Evolutionary conservation across 768 basidiomycete genomes (phyloP).

Genomic region (Kwoniella dendrophila): DNA sequence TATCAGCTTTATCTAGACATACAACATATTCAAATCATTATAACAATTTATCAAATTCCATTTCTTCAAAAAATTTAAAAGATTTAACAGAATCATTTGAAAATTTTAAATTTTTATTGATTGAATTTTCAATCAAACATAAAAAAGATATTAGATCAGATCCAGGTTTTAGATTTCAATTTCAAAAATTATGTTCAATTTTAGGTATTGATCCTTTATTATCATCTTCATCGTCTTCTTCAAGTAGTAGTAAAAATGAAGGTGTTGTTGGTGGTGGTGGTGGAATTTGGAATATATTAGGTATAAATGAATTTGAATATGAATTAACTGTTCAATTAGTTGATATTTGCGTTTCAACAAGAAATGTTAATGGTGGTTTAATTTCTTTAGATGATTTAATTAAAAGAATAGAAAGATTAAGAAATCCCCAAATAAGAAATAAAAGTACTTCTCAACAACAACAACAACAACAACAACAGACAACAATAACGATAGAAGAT

Average conservation of each 20-base stretch:
- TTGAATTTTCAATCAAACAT: conserved; percentile 78
- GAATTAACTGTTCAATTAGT: conserved; percentile 95
- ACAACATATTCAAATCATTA: conserved; percentile 78
- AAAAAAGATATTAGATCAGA: conserved; percentile 79
- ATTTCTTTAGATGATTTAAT: conserved; percentile 86
- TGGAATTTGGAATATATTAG: conserved; percentile 61
- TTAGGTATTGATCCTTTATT: conserved; percentile 94
- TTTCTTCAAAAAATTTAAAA: conserved; percentile 75
- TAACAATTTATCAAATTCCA: conserved; percentile 73
- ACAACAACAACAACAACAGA: neutral
- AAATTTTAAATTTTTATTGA: conserved; percentile 78
- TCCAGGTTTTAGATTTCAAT: conserved; percentile 84
- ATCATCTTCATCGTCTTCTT: conserved; percentile 44
- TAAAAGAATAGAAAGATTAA: conserved; percentile 72
- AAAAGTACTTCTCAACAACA: neutral
- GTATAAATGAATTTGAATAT: conserved; percentile 88
- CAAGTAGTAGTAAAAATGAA: conserved; percentile 45
- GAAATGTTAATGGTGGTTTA: conserved; percentile 77
- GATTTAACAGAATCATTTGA: conserved; percentile 77
- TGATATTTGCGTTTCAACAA: conserved; percentile 57
- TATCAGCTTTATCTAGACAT: conserved; percentile 88
- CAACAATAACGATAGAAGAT: conserved; percentile 77
- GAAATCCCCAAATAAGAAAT: conserved; percentile 59
- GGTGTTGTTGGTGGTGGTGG: neutral
- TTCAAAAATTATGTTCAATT: conserved; percentile 92